phyloP scores from a whole-genome alignment of 257 asterid genomes.

The Petrea volubilis region DNA sequence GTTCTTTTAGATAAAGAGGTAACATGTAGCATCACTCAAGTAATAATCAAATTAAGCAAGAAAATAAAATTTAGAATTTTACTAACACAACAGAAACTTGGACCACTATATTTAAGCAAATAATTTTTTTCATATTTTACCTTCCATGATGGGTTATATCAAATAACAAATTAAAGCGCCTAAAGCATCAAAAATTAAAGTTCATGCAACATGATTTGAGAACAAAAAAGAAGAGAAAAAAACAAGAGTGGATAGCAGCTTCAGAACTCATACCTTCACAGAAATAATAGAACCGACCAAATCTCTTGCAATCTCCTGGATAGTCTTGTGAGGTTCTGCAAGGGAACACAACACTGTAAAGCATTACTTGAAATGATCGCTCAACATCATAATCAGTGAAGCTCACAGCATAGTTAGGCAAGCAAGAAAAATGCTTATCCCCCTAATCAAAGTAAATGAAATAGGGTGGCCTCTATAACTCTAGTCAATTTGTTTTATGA shows the following conservation, averaged over 20 bases:
- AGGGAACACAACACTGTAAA: slow-evolving; percentile 16
- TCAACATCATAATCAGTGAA: background rate
- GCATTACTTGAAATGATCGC: background rate
- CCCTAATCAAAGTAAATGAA: no score
- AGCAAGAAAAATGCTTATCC: background rate
- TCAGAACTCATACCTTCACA: slow-evolving; percentile 64
- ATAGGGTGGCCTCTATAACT: no score
- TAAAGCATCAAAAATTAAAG: background rate
- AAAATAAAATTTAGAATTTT: background rate
- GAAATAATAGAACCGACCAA: slow-evolving; percentile 71
- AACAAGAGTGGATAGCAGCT: background rate
- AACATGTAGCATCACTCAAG: no score
- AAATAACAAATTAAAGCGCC: background rate
- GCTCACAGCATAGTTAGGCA: background rate
- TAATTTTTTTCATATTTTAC: no score
- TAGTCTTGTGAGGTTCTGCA: slow-evolving; percentile 73
- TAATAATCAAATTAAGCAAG: background rate
- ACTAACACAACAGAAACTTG: background rate
- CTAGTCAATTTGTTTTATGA: no score
- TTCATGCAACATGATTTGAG: background rate
- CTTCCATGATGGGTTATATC: background rate
- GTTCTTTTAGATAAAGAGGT: background rate
- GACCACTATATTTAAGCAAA: background rate
- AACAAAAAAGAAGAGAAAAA: background rate
- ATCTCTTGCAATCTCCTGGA: slow-evolving; percentile 82